A percentile compares a stretch with the other conserved stretches of the same genome.
Evolutionary conservation across 176 grass and related monocot species (phyloP).

Genomic region (Olyra latifolia): DNA sequence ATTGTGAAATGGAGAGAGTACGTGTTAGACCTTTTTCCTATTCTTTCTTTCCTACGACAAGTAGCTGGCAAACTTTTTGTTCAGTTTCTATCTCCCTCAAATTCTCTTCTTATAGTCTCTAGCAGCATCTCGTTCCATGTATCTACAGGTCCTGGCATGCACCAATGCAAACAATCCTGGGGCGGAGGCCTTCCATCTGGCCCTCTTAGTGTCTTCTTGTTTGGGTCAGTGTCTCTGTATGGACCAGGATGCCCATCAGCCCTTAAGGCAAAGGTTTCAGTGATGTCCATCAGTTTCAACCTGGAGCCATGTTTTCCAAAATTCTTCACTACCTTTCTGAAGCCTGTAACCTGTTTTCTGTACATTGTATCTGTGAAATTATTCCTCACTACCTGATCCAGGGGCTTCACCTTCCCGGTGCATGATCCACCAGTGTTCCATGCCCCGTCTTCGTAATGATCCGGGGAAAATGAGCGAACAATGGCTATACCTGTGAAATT

Average conservation of each 20-base stretch:
- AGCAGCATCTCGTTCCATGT: constrained; percentile 93
- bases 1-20: too few species aligned
- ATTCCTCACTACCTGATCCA: constrained; percentile 56
- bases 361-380: constrained; percentile 78
- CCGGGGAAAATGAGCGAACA: constrained; percentile 83
- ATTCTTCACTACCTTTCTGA: constrained; percentile 61
- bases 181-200: constrained; percentile 83
- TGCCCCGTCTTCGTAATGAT: constrained; percentile 89
- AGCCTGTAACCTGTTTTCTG: constrained; percentile 62
- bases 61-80: neutral
- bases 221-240: constrained; percentile 77
- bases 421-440: constrained; percentile 95
- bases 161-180: constrained; percentile 96
- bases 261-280: constrained; percentile 71
- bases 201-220: constrained; percentile 87
- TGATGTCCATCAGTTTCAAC: constrained; percentile 90
- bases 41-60: too few species aligned
- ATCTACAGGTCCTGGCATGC: constrained; percentile 95
- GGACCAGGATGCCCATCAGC: constrained; percentile 91
- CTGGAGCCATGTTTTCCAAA: constrained; percentile 39
- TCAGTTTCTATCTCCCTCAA: constrained; percentile 50
- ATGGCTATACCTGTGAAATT: constrained; percentile 83
- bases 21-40: too few species aligned
- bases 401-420: constrained; percentile 70
- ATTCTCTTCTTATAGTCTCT: constrained; percentile 71